These are phyloP conservation scores for Mrakia frigida DNA, from an alignment of 768 basidiomycete species.

Conservation along the genomic window DNA sequence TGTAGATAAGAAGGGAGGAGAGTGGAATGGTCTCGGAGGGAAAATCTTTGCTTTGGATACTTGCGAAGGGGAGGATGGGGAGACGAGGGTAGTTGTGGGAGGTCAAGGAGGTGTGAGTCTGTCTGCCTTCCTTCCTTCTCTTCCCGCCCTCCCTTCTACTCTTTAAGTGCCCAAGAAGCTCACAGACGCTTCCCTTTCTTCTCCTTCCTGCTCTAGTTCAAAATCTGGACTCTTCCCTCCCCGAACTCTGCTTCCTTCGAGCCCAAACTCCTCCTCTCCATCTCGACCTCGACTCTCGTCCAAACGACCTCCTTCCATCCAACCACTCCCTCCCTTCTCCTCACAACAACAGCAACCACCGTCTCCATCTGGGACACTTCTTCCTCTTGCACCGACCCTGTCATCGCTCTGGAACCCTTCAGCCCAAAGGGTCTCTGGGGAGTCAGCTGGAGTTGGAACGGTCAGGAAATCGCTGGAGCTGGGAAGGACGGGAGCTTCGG, in stretches of 20 bases:
- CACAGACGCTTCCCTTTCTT: not conserved
- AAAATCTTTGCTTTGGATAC: conserved; percentile 6
- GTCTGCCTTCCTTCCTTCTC: too few species aligned
- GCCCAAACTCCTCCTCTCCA: conserved; percentile 2
- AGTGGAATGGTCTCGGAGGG: conserved; percentile 18
- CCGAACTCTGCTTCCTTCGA: not conserved
- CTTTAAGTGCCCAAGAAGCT: not conserved
- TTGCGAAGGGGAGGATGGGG: not conserved
- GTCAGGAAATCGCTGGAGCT: not conserved
- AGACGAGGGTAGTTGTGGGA: not conserved
- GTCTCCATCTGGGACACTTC: conserved; percentile 14
- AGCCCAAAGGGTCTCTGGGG: conserved; percentile 22
- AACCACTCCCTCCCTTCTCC: conserved; percentile 27
- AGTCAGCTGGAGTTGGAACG: conserved; percentile 25
- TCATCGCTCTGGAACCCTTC: conserved; percentile 18
- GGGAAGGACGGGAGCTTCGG: conserved; percentile 26
- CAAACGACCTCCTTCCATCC: conserved; percentile 35
- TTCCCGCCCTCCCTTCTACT: not conserved
- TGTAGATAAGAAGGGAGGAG: not conserved
- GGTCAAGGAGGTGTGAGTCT: conserved; percentile 18
- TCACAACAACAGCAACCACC: not conserved
- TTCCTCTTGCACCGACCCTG: not conserved
- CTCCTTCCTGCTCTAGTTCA: not conserved
- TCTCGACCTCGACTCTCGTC: conserved; percentile 22
- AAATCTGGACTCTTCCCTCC: conserved; percentile 6